Percentiles rank a stretch among this genome's conserved stretches.
Evolutionary conservation across 2,329 filamentous ascomycete species (phyloP).

Genomic region (Xylaria sp.): DNA sequence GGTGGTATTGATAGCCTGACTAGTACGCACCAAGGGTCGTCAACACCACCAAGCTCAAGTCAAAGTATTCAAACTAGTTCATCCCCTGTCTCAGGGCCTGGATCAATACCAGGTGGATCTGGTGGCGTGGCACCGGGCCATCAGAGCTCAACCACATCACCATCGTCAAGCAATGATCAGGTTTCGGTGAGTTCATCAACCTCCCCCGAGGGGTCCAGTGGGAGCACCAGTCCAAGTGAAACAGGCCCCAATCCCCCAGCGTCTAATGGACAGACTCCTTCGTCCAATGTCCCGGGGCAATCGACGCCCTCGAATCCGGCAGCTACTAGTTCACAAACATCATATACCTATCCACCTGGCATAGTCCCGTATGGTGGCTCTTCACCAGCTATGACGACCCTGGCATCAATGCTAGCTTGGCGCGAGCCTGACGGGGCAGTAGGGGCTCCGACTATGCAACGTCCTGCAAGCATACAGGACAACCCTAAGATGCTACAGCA

Average conservation of each 20-base stretch:
- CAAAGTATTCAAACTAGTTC: conserved; percentile 16
- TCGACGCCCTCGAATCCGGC: conserved; percentile 15
- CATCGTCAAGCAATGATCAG: conserved; percentile 10
- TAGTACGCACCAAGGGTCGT: conserved; percentile 16
- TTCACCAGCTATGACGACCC: conserved; percentile 33
- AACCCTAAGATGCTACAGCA: neutral
- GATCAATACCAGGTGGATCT: conserved; percentile 23
- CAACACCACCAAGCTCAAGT: conserved; percentile 15
- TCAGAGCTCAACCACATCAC: conserved; percentile 18
- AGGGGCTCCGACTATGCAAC: conserved; percentile 28
- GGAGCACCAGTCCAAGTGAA: conserved; percentile 15
- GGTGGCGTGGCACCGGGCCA: conserved; percentile 27
- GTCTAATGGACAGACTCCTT: conserved; percentile 7
- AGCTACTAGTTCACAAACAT: conserved; percentile 23
- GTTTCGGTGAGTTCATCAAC: conserved; percentile 5
- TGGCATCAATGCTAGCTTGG: conserved; percentile 36
- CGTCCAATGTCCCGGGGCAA: conserved; percentile 13
- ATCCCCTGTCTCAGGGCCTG: conserved; percentile 16
- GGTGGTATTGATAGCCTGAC: conserved; percentile 8
- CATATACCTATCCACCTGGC: conserved; percentile 36
- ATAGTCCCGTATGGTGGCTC: conserved; percentile 35
- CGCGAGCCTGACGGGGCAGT: conserved; percentile 26
- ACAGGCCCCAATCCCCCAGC: conserved; percentile 13
- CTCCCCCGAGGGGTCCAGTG: conserved; percentile 1
- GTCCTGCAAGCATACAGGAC: conserved; percentile 18